These are phyloP conservation scores for Lenwebbia sp. DNA, from an alignment of 345 rosid species.

Conservation along the genomic window DNA sequence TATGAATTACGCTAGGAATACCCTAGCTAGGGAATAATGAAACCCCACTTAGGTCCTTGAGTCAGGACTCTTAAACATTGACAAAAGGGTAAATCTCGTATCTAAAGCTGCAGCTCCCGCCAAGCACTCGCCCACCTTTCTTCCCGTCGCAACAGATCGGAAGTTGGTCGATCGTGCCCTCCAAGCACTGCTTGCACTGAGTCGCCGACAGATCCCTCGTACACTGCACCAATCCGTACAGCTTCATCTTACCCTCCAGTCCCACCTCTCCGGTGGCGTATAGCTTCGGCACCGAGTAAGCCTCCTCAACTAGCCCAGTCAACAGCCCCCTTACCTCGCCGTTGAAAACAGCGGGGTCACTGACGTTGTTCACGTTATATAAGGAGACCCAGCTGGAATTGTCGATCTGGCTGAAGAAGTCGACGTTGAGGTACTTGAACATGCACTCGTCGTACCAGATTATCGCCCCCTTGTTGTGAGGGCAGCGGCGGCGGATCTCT, in stretches of 20 bases:
- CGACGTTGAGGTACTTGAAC: slow-evolving; percentile 18
- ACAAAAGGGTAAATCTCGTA: slow-evolving; percentile 57
- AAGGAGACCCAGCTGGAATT: slow-evolving; percentile 19
- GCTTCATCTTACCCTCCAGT: background rate
- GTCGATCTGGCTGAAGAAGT: slow-evolving; percentile 31
- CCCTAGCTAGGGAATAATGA: background rate
- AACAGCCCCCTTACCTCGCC: slow-evolving; percentile 13
- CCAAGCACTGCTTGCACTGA: slow-evolving; percentile 22
- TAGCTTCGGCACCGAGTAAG: slow-evolving; percentile 6
- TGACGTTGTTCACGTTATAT: slow-evolving; percentile 14
- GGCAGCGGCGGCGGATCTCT: slow-evolving; percentile 23
- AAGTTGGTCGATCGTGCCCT: slow-evolving; percentile 31
- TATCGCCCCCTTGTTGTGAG: slow-evolving; percentile 20
- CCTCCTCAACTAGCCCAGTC: slow-evolving; percentile 7
- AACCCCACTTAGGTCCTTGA: background rate
- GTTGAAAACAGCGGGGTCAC: slow-evolving; percentile 12
- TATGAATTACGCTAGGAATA: background rate
- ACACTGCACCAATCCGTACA: slow-evolving; percentile 36
- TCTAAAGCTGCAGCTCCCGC: slow-evolving; percentile 55
- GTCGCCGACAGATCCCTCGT: slow-evolving; percentile 18
- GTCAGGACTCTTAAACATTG: background rate
- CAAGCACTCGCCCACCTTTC: slow-evolving; percentile 47
- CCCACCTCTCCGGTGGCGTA: slow-evolving; percentile 13
- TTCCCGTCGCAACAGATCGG: slow-evolving; percentile 53
- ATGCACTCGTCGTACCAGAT: slow-evolving; percentile 38